Percentiles rank a stretch among this genome's conserved stretches.
phyloP scores from a whole-genome alignment of 106 monocot species.

The Agapanthus africanus region DNA sequence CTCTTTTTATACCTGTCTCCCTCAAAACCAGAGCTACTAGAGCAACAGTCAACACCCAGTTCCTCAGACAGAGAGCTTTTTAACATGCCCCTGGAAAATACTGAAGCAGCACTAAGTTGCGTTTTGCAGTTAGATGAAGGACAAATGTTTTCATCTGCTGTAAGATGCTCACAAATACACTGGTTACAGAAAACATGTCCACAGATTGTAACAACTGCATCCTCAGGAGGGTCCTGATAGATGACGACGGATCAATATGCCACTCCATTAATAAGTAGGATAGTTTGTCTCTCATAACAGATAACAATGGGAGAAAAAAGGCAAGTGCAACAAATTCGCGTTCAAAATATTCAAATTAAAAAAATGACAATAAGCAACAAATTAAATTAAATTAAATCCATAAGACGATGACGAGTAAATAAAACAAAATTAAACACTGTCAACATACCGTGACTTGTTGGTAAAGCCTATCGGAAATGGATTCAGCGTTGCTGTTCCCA shows the following conservation, averaged over 20 bases:
- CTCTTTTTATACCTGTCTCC: background rate
- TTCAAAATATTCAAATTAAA: background rate
- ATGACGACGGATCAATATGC: background rate
- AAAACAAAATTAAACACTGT: background rate
- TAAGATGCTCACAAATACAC: constrained; percentile 76
- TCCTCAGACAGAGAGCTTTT: constrained; percentile 33
- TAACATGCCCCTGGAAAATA: constrained; percentile 65
- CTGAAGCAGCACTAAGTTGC: constrained; percentile 42
- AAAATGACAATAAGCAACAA: background rate
- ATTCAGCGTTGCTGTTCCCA: background rate
- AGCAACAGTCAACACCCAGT: constrained; percentile 13
- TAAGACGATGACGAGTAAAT: too few relatives aligned
- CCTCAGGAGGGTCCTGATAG: constrained; percentile 85
- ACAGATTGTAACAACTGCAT: constrained; percentile 86
- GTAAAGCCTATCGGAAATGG: background rate
- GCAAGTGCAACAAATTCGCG: background rate
- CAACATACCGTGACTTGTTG: background rate
- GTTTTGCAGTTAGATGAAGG: constrained; percentile 53
- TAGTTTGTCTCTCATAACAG: background rate
- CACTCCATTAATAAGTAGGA: background rate
- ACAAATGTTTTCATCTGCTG: constrained; percentile 59
- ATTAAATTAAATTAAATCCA: background rate
- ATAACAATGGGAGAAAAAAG: background rate
- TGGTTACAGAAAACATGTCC: constrained; percentile 96
- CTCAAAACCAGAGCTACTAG: background rate